Evolutionary conservation across 2,329 filamentous ascomycete species (phyloP).

Genomic region (Apiospora saccharicola): DNA sequence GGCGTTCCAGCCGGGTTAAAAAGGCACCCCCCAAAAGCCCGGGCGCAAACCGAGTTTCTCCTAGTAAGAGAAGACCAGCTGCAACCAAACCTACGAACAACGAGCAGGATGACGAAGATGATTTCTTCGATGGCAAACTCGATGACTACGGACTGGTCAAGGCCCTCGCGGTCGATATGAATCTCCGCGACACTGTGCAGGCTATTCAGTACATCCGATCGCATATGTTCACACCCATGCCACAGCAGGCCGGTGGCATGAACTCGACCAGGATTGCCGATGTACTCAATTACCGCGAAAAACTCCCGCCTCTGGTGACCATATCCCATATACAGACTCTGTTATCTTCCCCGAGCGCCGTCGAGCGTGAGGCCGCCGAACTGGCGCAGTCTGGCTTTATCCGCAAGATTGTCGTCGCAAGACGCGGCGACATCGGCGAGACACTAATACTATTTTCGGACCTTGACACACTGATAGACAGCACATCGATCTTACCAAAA

Average conservation of each 20-base stretch:
- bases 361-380: conserved; percentile 72
- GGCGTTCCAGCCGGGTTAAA: conserved; percentile 44
- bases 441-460: conserved; percentile 66
- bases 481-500: conserved; percentile 46
- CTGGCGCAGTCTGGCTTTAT: conserved; percentile 64
- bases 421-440: conserved; percentile 68
- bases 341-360: conserved; percentile 66
- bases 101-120: conserved; percentile 42
- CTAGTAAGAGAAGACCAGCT: conserved; percentile 27
- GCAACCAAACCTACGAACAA: conserved; percentile 33
- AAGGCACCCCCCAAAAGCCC: conserved; percentile 37
- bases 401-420: conserved; percentile 68
- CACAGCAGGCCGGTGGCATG: conserved; percentile 65
- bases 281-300: conserved; percentile 66
- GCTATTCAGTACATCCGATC: conserved; percentile 68
- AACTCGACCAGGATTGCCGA: conserved; percentile 68
- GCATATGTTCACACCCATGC: conserved; percentile 71
- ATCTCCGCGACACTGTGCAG: conserved; percentile 68
- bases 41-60: conserved; percentile 34
- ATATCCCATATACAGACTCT: conserved; percentile 72
- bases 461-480: conserved; percentile 57
- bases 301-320: conserved; percentile 70
- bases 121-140: conserved; percentile 56
- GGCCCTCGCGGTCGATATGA: conserved; percentile 62
- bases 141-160: conserved; percentile 66